Evolutionary conservation across 441 rosid genomes (phyloP).

Genomic region (Raphanus hybrid): DNA sequence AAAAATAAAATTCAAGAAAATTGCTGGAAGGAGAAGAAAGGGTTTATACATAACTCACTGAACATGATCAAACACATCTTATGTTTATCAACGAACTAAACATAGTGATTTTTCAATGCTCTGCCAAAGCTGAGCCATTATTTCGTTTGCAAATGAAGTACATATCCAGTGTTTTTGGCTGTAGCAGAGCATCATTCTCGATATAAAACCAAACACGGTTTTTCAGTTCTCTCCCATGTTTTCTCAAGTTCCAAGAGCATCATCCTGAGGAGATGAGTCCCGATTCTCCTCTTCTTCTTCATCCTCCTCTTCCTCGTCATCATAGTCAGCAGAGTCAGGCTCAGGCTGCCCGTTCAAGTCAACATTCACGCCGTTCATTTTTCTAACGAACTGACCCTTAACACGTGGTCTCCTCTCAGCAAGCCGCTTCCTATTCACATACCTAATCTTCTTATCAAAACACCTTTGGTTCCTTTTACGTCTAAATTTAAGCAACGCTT

Average conservation of each 20-base stretch:
- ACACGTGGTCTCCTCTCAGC: constrained; percentile 99
- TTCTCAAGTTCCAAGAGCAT: constrained; percentile 49
- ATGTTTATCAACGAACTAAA: no score
- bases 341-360: constrained; percentile 87
- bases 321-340: constrained; percentile 66
- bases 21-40: constrained; percentile 23
- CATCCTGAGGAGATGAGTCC: constrained; percentile 73
- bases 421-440: constrained; percentile 83
- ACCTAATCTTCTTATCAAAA: constrained; percentile 94
- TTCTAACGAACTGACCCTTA: constrained; percentile 95
- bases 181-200: constrained; percentile 18
- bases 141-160: neutral
- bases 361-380: constrained; percentile 76
- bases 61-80: no score
- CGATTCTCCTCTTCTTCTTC: constrained; percentile 69
- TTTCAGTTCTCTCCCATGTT: constrained; percentile 14
- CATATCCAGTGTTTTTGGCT: constrained; percentile 7
- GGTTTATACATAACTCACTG: neutral
- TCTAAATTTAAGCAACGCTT: constrained; percentile 87
- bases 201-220: constrained; percentile 1
- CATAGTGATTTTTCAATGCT: no score
- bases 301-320: constrained; percentile 78
- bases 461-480: constrained; percentile 94
- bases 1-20: constrained; percentile 9
- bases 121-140: constrained; percentile 6